Evolutionary conservation across 805 yeast species (phyloP), one percentile per base, ranked within the genome.

Genomic region (Saturnispora zaruensis): DNA sequence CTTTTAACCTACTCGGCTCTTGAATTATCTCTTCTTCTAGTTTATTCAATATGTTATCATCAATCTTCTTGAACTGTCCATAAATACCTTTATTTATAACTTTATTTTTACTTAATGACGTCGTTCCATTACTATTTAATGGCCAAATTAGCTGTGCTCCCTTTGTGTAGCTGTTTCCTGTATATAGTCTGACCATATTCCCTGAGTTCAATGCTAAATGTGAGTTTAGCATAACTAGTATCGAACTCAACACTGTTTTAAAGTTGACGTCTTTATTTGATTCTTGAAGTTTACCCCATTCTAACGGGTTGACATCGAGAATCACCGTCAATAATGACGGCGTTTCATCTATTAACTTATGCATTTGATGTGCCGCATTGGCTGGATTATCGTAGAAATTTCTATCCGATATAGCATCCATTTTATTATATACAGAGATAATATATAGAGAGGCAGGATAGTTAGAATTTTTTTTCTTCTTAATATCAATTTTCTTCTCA

Each of bases 201-300:
- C 89, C 79, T 57, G 85, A 86, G 65, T 87, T 87, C 46, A 87
- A 72, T 0, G 98, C 82, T 44, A 93, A 64, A 64, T 93, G 99
- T 1, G 95, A 89, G 64, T 93, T 93, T 46, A 90, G 64, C 59
- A 84, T 81, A 23, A 93, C 88, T 30, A 88, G 66, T 7, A 90
- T 60, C 2, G 90, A 71, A 54, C 84, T 76, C 6, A 84, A 65
- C 6, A 84, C 79, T 41, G 81, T 79, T 53, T 76, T 73, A 21
- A 87, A 65, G 41, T 79, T 60, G n/a, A 75, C 71, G 4, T 51
- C 51, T 4, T 49, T 46, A 42, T 74, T 75, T 68, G 69, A 48
- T 25, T 55, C 56, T 21, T 38, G 45, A 16, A 76, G 60, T 38
- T 67, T 66, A 51, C 60, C 68, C 91, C 91, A 85, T 41, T 84